These are phyloP conservation scores for Tylopilus balloui DNA, from an alignment of 768 basidiomycete genomes.

Conservation along the genomic window DNA sequence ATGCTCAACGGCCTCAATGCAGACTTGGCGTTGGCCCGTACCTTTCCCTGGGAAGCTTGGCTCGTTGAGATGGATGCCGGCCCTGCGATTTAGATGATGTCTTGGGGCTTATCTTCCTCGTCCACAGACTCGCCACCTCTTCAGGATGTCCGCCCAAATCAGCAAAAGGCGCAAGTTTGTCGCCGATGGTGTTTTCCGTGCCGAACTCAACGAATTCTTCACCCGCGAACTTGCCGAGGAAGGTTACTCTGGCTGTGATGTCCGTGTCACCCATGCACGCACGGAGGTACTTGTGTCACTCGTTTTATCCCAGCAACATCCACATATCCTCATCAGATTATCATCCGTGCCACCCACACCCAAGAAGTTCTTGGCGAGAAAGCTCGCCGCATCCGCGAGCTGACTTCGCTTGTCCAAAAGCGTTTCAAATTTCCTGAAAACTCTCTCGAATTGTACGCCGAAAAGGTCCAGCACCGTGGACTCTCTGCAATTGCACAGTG, in stretches of 20 bases:
- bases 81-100: conserved; percentile 17
- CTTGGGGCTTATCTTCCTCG: conserved; percentile 17
- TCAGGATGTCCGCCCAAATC: conserved; percentile 79
- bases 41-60: not conserved
- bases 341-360: conserved; percentile 99
- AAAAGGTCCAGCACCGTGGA: conserved; percentile 98
- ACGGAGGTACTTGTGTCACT: conserved; percentile 65
- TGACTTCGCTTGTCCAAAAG: conserved; percentile 97
- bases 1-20: not conserved
- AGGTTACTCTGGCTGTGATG: conserved; percentile 99
- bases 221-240: conserved; percentile 97
- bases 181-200: conserved; percentile 98
- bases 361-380: conserved; percentile 99
- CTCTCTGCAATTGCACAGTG: conserved; percentile 98
- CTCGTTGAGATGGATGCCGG: conserved; percentile 20
- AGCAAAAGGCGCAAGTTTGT: conserved; percentile 99
- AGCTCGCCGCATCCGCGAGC: conserved; percentile 97
- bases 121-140: conserved; percentile 10
- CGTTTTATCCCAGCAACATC: not conserved
- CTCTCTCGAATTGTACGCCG: conserved; percentile 97
- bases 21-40: not conserved
- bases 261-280: conserved; percentile 97
- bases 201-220: conserved; percentile 99
- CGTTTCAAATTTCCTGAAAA: conserved; percentile 99
- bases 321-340: conserved; percentile 56